Conservation (phyloP, 1,139 yeast species). For the Scheffersomyces illinoinensis region DNA sequence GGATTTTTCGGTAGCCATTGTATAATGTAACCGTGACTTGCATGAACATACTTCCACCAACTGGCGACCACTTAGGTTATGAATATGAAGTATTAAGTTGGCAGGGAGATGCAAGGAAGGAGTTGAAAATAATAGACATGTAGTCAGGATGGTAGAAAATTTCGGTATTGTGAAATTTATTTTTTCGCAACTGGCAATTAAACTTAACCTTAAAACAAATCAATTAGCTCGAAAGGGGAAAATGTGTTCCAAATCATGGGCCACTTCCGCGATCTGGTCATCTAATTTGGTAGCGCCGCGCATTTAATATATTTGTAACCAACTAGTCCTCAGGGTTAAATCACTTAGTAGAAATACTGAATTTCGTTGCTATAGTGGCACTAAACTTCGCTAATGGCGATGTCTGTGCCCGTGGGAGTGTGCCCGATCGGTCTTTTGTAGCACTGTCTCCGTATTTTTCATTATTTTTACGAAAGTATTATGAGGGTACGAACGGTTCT, state of each 20-base stretch:
- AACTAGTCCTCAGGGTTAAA: background rate
- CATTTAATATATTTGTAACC: background rate
- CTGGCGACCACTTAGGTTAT: background rate
- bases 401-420: background rate
- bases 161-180: background rate
- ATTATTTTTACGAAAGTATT: background rate
- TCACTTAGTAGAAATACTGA: background rate
- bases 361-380: background rate
- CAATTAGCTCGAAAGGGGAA: background rate
- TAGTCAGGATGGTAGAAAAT: background rate
- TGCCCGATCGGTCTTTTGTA: background rate
- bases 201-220: background rate
- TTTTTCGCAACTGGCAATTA: background rate
- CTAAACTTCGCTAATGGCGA: background rate
- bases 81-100: background rate
- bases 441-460: background rate
- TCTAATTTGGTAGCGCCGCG: background rate
- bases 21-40: background rate
- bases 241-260: background rate
- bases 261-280: background rate
- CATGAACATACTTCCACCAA: background rate
- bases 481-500: background rate
- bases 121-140: background rate
- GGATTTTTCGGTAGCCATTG: background rate
- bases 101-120: background rate